Evolutionary conservation across 2,329 filamentous ascomycete genomes (phyloP).

Genomic region (Pseudogymnoascus sp.): DNA sequence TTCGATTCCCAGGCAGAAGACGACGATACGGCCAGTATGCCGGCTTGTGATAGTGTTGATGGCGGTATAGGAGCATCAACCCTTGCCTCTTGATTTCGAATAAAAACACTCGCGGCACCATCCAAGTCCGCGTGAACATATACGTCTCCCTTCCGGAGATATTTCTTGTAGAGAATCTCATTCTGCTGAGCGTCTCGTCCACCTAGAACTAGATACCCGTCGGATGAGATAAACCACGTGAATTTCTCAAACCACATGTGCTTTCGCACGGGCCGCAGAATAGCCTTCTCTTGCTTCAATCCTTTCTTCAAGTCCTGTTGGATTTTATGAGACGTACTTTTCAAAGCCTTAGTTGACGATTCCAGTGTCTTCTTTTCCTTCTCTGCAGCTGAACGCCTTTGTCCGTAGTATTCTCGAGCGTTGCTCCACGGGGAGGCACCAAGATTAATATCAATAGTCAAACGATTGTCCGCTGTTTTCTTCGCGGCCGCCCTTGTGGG

Average conservation of each 20-base stretch:
- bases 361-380: conserved; percentile 83
- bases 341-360: conserved; percentile 74
- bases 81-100: conserved; percentile 76
- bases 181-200: conserved; percentile 84
- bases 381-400: conserved; percentile 71
- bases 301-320: conserved; percentile 75
- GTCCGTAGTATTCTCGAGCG: conserved; percentile 83
- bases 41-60: conserved; percentile 83
- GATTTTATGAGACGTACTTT: conserved; percentile 85
- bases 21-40: conserved; percentile 72
- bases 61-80: conserved; percentile 84
- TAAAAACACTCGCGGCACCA: conserved; percentile 74
- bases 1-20: conserved; percentile 95
- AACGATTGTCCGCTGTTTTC: conserved; percentile 40
- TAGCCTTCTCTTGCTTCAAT: conserved; percentile 83
- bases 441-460: conserved; percentile 80
- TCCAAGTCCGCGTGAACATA: conserved; percentile 87
- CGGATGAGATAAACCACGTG: conserved; percentile 87
- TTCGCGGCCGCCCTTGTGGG: conserved; percentile 30
- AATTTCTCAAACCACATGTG: conserved; percentile 98
- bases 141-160: conserved; percentile 81
- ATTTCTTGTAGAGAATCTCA: conserved; percentile 80
- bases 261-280: conserved; percentile 72
- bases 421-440: conserved; percentile 78
- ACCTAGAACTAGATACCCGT: conserved; percentile 85